A percentile compares a stretch with the other conserved stretches of the same genome.
These are phyloP conservation scores for Chrysosporium queenslandicum DNA, from an alignment of 2,329 filamentous ascomycete species.

Conservation along the genomic window DNA sequence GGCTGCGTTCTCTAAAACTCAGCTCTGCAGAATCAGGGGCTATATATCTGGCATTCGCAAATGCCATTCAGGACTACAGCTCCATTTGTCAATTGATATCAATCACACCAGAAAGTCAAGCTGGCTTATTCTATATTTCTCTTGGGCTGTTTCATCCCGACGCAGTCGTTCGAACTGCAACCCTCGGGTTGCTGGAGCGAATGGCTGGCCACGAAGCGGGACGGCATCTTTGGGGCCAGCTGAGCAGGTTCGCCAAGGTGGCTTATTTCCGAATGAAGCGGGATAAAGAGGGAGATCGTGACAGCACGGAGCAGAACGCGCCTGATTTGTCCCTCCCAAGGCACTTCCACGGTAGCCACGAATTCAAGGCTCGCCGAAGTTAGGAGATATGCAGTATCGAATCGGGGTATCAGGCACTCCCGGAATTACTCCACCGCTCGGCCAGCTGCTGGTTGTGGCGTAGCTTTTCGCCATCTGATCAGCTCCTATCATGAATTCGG, in stretches of 20 bases:
- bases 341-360: slow-evolving; percentile 4
- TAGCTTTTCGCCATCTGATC: neutral
- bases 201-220: slow-evolving; percentile 82
- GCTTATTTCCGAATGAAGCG: slow-evolving; percentile 71
- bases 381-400: neutral
- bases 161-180: slow-evolving; percentile 63
- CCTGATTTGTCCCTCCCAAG: neutral
- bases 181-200: slow-evolving; percentile 69
- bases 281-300: slow-evolving; percentile 39
- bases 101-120: slow-evolving; percentile 74
- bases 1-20: slow-evolving; percentile 71
- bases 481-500: neutral
- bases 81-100: slow-evolving; percentile 76
- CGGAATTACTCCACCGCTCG: no score
- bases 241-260: slow-evolving; percentile 81
- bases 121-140: slow-evolving; percentile 80
- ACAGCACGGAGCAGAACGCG: neutral
- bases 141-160: slow-evolving; percentile 88
- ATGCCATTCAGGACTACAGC: slow-evolving; percentile 67
- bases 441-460: neutral
- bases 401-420: no score
- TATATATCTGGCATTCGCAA: slow-evolving; percentile 72
- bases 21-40: slow-evolving; percentile 65
- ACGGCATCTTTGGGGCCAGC: slow-evolving; percentile 77
- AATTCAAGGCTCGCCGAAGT: slow-evolving; percentile 9